Base-by-base conservation (phyloP, 257 asterid genomes). In the Scutellaria minor region DNA sequence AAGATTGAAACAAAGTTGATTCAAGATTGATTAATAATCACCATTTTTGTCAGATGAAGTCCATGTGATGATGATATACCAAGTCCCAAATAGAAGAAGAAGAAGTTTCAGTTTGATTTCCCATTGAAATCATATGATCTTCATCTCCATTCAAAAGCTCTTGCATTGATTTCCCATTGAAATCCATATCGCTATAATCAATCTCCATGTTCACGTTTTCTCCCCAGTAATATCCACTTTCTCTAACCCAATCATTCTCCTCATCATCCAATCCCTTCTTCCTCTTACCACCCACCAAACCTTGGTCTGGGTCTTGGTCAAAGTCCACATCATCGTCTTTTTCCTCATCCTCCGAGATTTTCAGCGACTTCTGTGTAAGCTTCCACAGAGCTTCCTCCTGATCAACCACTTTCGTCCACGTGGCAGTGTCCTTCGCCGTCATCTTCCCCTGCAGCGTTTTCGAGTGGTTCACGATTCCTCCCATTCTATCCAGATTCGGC, bases 371-470 rank as follows among this genome's bases (percentile, higher is more conserved):
- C 39, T 78, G 7, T 0, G 80, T 68, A 3, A 77, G 50, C 8
- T 80, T 46, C 41, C 61, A 0, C 11, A 86, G 86, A 42, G 74
- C 85, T 72, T 84, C 85, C 74, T 90, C 96, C 35, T 86, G 90
- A 35, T 79, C 78, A 13, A 83, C 71, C 3, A 81, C 80, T 62
- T 60, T 80, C 1, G 84, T 77, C 88, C 90, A 86, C 8, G 88
- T 86, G 0, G 73, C 66, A 0, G 81, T 76, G 6, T 89, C 96
- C 71, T 73, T 85, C 0, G 92, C 88, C 0, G 90, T 86, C 93
- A 85, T 87, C 70, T 88, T 90, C 48, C 81, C 83, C 70, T 88
- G 96, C 55, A 90, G 20, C 0, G 85, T 78, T 52, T 85, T 88
- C 0, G 93, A 88, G 37, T 90, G 89, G 24, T 47, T 84, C 42